Evolutionary conservation across 176 grass and related monocot genomes (phyloP).

Genomic region (Zizania latifolia): DNA sequence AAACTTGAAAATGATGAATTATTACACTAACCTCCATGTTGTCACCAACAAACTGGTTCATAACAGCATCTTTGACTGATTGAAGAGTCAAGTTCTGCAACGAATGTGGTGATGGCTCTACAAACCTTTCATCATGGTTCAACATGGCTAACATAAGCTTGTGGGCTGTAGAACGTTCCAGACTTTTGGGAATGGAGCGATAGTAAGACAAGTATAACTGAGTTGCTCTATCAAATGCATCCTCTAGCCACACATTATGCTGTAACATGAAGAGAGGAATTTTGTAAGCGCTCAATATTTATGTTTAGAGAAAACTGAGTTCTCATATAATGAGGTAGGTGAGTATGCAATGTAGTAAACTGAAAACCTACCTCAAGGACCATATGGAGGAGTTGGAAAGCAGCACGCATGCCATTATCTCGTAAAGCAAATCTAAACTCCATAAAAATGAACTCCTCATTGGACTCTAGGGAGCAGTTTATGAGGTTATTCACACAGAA

Average conservation of each 20-base stretch:
- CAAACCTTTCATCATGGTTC: constrained; percentile 85
- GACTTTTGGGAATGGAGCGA: constrained; percentile 93
- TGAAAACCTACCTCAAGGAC: constrained; percentile 76
- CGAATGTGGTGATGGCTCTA: constrained; percentile 88
- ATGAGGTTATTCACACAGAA: constrained; percentile 99
- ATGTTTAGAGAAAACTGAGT: neutral
- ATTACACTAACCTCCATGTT: constrained; percentile 81
- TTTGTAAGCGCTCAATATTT: constrained; percentile 16
- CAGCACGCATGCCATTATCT: constrained; percentile 98
- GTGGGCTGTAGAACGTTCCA: constrained; percentile 92
- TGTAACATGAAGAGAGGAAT: constrained; percentile 32
- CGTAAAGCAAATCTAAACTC: constrained; percentile 95
- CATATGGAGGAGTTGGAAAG: constrained; percentile 99
- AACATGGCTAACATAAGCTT: constrained; percentile 98
- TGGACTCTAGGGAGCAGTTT: constrained; percentile 95
- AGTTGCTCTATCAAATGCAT: constrained; percentile 95
- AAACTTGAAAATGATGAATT: constrained; percentile 21
- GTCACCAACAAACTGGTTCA: constrained; percentile 83
- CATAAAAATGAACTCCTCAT: constrained; percentile 96
- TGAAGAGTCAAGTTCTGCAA: constrained; percentile 82
- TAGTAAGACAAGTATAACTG: constrained; percentile 94
- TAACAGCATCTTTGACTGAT: constrained; percentile 89
- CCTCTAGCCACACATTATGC: constrained; percentile 97
- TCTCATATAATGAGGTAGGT: constrained; percentile 9
- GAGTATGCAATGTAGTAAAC: constrained; percentile 14